These are phyloP conservation scores for Leccinellum rugosiceps DNA, from an alignment of 768 basidiomycete genomes.

Conservation along the genomic window DNA sequence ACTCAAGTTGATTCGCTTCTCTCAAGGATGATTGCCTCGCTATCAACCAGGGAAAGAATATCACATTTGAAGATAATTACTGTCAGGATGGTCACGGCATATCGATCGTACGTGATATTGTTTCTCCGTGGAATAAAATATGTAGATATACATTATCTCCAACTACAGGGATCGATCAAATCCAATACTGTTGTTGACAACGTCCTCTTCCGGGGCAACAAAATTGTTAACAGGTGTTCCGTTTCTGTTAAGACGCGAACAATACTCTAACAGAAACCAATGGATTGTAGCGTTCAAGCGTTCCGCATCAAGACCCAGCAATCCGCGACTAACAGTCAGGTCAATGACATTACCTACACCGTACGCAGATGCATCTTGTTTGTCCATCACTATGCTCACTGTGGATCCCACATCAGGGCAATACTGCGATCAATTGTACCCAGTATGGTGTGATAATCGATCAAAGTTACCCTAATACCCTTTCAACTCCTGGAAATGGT, in stretches of 20 bases:
- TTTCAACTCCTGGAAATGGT: conserved; percentile 55
- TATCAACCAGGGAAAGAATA: conserved; percentile 42
- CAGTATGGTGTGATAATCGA: conserved; percentile 59
- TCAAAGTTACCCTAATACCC: conserved; percentile 54
- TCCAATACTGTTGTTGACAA: conserved; percentile 45
- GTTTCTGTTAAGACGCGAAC: not conserved
- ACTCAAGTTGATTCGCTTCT: not conserved
- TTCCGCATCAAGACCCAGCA: conserved; percentile 61
- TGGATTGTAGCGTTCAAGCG: conserved; percentile 41
- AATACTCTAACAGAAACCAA: not conserved
- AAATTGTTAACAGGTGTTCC: conserved; percentile 49
- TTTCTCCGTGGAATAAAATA: not conserved
- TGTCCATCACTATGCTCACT: not conserved
- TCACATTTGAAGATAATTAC: conserved; percentile 46
- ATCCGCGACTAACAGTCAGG: conserved; percentile 42
- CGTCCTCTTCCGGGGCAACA: conserved; percentile 50
- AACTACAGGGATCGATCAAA: conserved; percentile 49
- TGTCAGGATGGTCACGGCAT: conserved; percentile 65
- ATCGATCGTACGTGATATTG: conserved; percentile 39
- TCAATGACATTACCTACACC: conserved; percentile 48
- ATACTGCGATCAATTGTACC: conserved; percentile 47
- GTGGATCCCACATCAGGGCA: conserved; percentile 36
- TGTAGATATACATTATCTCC: not conserved
- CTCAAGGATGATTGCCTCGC: conserved; percentile 65
- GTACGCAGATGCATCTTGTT: conserved; percentile 25